phyloP scores from a whole-genome alignment of 1,139 yeast genomes.

The Magnusiomyces suaveolens region DNA sequence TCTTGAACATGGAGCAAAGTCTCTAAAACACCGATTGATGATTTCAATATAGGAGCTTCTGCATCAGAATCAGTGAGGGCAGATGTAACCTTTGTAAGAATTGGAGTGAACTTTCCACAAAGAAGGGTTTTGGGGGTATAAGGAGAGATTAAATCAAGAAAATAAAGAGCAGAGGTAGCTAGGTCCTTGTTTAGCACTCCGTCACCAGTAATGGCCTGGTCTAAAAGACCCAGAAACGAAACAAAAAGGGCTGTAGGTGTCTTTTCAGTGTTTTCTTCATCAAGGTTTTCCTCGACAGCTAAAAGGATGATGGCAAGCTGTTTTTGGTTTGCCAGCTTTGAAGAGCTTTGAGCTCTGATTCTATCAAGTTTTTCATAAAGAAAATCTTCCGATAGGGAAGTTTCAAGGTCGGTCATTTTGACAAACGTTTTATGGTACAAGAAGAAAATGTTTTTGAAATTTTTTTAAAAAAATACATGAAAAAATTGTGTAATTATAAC shows the following conservation, averaged over 20 bases:
- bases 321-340: constrained; percentile 77
- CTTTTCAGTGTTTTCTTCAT: constrained; percentile 53
- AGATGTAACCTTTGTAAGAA: constrained; percentile 71
- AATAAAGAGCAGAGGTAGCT: constrained; percentile 70
- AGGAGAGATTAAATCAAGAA: constrained; percentile 72
- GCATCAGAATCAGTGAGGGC: constrained; percentile 59
- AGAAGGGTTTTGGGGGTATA: constrained; percentile 61
- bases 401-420: not conserved
- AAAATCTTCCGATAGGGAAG: not conserved
- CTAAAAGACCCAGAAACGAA: constrained; percentile 70
- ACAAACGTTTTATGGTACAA: no score
- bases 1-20: constrained; percentile 74
- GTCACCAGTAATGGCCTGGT: constrained; percentile 46
- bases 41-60: constrained; percentile 76
- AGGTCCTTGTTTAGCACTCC: constrained; percentile 47
- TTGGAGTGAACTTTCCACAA: constrained; percentile 63
- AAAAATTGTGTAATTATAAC: constrained; percentile 11
- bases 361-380: constrained; percentile 46
- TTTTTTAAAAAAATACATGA: not conserved
- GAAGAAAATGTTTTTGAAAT: not conserved
- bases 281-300: constrained; percentile 83
- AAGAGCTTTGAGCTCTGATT: constrained; percentile 58
- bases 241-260: constrained; percentile 67
- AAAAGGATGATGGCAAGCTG: constrained; percentile 64
- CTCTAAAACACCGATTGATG: constrained; percentile 81